These are phyloP conservation scores for Colletotrichum kahawae DNA, from an alignment of 2,329 filamentous ascomycete species.

Conservation along the genomic window DNA sequence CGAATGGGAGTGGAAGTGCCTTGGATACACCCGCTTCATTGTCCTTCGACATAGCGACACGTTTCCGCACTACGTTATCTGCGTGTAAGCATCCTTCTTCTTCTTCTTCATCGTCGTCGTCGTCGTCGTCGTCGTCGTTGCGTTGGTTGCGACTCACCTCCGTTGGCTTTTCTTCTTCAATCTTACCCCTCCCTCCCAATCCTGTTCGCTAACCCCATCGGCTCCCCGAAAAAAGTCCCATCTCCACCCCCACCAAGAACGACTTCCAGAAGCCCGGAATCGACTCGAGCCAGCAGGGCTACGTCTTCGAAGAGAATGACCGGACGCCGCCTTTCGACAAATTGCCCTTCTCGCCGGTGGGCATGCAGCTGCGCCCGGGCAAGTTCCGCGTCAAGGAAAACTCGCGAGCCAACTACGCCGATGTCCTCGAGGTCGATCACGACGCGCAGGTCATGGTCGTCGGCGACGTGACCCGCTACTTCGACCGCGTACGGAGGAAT, in stretches of 20 bases:
- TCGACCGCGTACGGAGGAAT: slow-evolving; percentile 15
- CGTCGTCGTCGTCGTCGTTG: neutral
- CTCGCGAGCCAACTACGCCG: slow-evolving; percentile 19
- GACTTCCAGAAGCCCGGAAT: slow-evolving; percentile 21
- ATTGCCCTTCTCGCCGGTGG: slow-evolving; percentile 16
- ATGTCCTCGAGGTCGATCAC: slow-evolving; percentile 21
- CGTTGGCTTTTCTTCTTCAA: neutral
- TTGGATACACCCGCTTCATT: slow-evolving; percentile 20
- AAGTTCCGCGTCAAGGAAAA: slow-evolving; percentile 21
- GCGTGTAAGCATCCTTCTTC: slow-evolving; percentile 4
- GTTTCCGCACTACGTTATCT: slow-evolving; percentile 17
- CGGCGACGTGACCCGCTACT: slow-evolving; percentile 17
- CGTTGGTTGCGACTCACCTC: neutral
- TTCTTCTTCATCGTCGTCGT: neutral
- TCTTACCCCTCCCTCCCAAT: neutral
- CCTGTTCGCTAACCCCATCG: slow-evolving; percentile 4
- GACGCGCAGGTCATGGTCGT: slow-evolving; percentile 21
- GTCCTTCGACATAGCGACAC: slow-evolving; percentile 20
- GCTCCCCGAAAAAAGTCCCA: neutral
- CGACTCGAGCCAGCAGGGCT: slow-evolving; percentile 19
- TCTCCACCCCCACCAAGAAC: slow-evolving; percentile 22
- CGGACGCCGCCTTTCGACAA: slow-evolving; percentile 19
- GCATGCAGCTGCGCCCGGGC: slow-evolving; percentile 17
- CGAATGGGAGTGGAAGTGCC: slow-evolving; percentile 21
- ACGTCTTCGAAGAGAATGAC: slow-evolving; percentile 16